Percentiles rank a stretch among this genome's conserved stretches.
Evolutionary conservation across 352 stramenopile genomes (phyloP).

Genomic region (Globisporangium orthogonon): DNA sequence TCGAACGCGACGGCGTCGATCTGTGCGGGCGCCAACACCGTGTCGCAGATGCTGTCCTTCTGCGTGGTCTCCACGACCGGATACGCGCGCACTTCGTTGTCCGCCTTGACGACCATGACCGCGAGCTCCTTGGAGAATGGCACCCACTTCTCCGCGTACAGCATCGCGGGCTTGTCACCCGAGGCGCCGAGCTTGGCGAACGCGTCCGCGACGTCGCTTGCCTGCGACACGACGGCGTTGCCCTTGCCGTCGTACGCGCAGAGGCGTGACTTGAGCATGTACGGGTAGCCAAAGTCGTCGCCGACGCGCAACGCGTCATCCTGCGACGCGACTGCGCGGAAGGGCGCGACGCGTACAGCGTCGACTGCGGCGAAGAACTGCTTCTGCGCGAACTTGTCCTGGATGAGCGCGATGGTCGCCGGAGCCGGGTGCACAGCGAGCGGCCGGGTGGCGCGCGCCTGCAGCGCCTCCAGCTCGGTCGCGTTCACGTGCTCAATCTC

Average conservation of each 20-base stretch:
- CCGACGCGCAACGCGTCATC: slow-evolving; percentile 39
- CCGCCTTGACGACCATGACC: slow-evolving; percentile 94
- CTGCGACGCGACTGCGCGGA: slow-evolving; percentile 37
- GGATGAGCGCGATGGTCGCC: slow-evolving; percentile 92
- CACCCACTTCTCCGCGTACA: slow-evolving; percentile 97
- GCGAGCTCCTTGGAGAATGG: slow-evolving; percentile 95
- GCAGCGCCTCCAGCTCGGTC: slow-evolving; percentile 84
- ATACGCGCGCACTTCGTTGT: slow-evolving; percentile 84
- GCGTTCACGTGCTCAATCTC: slow-evolving; percentile 99
- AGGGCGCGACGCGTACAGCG: slow-evolving; percentile 47
- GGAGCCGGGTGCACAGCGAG: slow-evolving; percentile 79
- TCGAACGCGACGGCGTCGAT: slow-evolving; percentile 30
- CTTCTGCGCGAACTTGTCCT: slow-evolving; percentile 98
- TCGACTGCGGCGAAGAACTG: slow-evolving; percentile 57
- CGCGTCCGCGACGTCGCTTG: slow-evolving; percentile 75
- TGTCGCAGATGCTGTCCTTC: slow-evolving; percentile 96
- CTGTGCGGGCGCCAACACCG: slow-evolving; percentile 91
- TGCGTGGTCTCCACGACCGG: slow-evolving; percentile 96
- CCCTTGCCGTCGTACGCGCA: slow-evolving; percentile 96
- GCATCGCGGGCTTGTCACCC: slow-evolving; percentile 13
- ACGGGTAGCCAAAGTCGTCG: slow-evolving; percentile 88
- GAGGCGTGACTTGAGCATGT: slow-evolving; percentile 96
- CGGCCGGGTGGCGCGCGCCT: slow-evolving; percentile 24
- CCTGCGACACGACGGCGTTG: slow-evolving; percentile 90
- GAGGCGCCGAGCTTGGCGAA: slow-evolving; percentile 73